Conservation (phyloP, 2,329 filamentous ascomycete species). For the Claviceps monticola region DNA sequence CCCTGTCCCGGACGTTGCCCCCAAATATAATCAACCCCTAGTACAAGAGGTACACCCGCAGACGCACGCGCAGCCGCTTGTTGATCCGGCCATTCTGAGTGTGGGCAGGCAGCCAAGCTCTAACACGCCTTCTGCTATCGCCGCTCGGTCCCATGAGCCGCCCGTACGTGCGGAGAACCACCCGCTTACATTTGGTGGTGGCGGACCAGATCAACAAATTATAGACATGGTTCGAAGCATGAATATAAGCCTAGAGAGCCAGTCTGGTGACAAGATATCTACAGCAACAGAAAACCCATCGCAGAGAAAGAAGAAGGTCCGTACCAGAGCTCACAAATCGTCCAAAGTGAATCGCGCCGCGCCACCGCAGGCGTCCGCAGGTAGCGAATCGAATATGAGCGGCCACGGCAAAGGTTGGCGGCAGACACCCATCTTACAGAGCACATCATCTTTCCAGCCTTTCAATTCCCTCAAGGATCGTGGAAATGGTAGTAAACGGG, state of each 20-base stretch:
- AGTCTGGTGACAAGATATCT: slow-evolving; percentile 9
- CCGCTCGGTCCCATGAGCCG: neutral
- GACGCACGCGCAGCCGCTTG: slow-evolving; percentile 35
- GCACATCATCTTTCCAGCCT: slow-evolving; percentile 47
- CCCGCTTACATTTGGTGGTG: neutral
- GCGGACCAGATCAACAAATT: slow-evolving; percentile 13
- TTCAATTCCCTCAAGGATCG: slow-evolving; percentile 47
- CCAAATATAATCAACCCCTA: slow-evolving; percentile 9
- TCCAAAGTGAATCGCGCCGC: slow-evolving; percentile 14
- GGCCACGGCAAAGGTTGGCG: slow-evolving; percentile 41
- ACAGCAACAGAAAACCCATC: slow-evolving; percentile 12
- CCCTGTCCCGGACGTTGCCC: slow-evolving; percentile 11
- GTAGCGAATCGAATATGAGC: slow-evolving; percentile 13
- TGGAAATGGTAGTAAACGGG: slow-evolving; percentile 29
- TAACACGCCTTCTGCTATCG: slow-evolving; percentile 13
- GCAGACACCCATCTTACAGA: slow-evolving; percentile 46
- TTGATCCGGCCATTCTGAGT: slow-evolving; percentile 75
- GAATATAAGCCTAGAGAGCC: slow-evolving; percentile 9
- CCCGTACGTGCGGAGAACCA: slow-evolving; percentile 5
- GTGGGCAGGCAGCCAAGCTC: slow-evolving; percentile 33
- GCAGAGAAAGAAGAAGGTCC: slow-evolving; percentile 17
- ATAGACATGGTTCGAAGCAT: slow-evolving; percentile 16
- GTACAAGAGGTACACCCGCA: slow-evolving; percentile 12
- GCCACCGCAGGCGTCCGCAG: slow-evolving; percentile 14
- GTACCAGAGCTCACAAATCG: slow-evolving; percentile 19